Percentiles rank a stretch among this genome's conserved stretches.
These are phyloP conservation scores for Thinopyrum elongatum DNA, from an alignment of 176 grass and related monocot species.

Conservation along the genomic window DNA sequence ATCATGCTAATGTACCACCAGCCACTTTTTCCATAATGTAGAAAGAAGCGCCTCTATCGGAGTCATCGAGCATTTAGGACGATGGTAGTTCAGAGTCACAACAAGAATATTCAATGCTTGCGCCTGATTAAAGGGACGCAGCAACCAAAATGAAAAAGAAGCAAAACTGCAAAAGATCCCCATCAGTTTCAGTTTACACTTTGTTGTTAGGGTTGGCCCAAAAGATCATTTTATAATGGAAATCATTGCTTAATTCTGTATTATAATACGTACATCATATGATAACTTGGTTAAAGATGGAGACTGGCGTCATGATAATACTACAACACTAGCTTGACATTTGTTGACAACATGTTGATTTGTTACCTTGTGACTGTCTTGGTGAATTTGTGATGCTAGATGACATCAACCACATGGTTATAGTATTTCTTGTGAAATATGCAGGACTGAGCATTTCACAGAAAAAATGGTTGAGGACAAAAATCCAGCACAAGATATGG, in stretches of 20 bases:
- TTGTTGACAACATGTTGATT: neutral
- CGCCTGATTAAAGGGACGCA: slow-evolving; percentile 32
- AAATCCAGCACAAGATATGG: slow-evolving; percentile 26
- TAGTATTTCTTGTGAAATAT: slow-evolving; percentile 7
- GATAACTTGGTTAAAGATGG: neutral
- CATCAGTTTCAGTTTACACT: neutral
- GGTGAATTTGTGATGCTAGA: slow-evolving; percentile 17
- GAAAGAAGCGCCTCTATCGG: slow-evolving; percentile 28
- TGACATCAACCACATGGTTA: slow-evolving; percentile 7
- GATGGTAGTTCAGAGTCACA: slow-evolving; percentile 19
- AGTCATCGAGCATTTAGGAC: slow-evolving; percentile 22
- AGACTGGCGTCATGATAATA: neutral
- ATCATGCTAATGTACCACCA: slow-evolving; percentile 3
- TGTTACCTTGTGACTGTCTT: slow-evolving; percentile 10
- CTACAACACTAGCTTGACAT: slow-evolving; percentile 11
- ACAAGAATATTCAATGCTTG: slow-evolving; percentile 35
- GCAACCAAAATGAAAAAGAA: slow-evolving; percentile 26
- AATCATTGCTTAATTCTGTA: neutral
- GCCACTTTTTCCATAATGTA: slow-evolving; percentile 25
- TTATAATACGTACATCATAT: slow-evolving; percentile 5
- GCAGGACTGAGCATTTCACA: slow-evolving; percentile 15
- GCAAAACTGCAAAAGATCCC: slow-evolving; percentile 14
- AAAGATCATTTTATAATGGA: slow-evolving; percentile 18
- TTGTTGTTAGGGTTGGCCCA: slow-evolving; percentile 23
- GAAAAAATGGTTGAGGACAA: slow-evolving; percentile 45